Evolutionary conservation across 2,329 filamentous ascomycete species (phyloP).

Genomic region (Cladophialophora yegresii): DNA sequence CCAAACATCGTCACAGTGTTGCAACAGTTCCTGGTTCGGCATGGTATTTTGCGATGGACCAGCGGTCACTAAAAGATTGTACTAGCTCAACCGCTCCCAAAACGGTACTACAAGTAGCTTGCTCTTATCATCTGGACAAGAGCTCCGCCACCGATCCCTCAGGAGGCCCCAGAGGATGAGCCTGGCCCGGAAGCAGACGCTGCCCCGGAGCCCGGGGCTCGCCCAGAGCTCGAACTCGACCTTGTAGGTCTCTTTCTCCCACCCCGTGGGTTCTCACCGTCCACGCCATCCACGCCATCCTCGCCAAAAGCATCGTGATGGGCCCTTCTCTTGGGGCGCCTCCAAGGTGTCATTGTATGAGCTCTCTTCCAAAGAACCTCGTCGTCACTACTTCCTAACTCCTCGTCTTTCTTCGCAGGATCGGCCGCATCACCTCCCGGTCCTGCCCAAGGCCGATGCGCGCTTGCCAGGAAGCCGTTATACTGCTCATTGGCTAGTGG

Average conservation of each 20-base stretch:
- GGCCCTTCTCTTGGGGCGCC: conserved; percentile 33
- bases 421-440: conserved; percentile 19
- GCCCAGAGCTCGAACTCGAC: conserved; percentile 21
- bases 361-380: conserved; percentile 35
- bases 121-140: background rate
- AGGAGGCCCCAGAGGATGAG: conserved; percentile 21
- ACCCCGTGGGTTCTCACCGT: conserved; percentile 26
- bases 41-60: background rate
- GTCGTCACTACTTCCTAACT: conserved; percentile 35
- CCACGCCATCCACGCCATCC: conserved; percentile 24
- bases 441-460: conserved; percentile 29
- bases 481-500: conserved; percentile 24
- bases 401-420: conserved; percentile 18
- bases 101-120: background rate
- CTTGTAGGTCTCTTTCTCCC: conserved; percentile 26
- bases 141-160: background rate
- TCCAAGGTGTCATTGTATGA: conserved; percentile 31
- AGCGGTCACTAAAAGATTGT: background rate
- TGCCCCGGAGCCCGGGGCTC: conserved; percentile 16
- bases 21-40: background rate
- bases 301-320: conserved; percentile 34
- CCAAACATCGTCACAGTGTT: background rate
- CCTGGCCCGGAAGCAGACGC: conserved; percentile 17
- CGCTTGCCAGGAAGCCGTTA: conserved; percentile 36
- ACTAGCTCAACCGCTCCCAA: background rate